A percentile compares a stretch with the other conserved stretches of the same genome.
Evolutionary conservation across 306 rosid species (phyloP).

Genomic region (Gastrolobium bilobum): DNA sequence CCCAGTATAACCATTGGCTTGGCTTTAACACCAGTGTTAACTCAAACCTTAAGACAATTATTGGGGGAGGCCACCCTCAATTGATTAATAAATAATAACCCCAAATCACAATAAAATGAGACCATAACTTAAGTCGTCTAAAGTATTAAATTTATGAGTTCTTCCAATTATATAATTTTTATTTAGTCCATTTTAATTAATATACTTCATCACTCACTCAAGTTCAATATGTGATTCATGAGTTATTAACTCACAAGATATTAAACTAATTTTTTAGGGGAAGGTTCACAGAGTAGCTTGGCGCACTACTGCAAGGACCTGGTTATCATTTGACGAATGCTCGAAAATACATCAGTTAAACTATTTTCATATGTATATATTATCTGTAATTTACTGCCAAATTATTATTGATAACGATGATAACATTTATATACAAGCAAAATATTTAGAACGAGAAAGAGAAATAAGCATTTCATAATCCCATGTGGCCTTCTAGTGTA

Average conservation of each 20-base stretch:
- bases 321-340: not conserved
- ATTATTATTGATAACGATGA: not conserved
- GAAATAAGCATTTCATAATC: not conserved
- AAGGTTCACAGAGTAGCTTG: not conserved
- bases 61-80: too few species aligned
- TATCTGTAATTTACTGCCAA: not conserved
- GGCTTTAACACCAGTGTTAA: too few species aligned
- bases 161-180: too few species aligned
- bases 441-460: not conserved
- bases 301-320: conserved; percentile 6
- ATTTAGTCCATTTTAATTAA: too few species aligned
- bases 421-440: not conserved
- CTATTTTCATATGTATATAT: not conserved
- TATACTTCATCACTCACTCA: too few species aligned
- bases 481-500: not conserved
- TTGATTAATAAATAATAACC: too few species aligned
- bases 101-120: too few species aligned
- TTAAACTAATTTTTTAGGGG: conserved; percentile 16
- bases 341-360: not conserved
- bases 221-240: too few species aligned
- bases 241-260: not conserved
- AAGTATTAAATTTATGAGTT: too few species aligned
- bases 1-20: too few species aligned
- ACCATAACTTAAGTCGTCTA: too few species aligned
- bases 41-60: too few species aligned